Evolutionary conservation across 2,329 filamentous ascomycete species (phyloP).

Genomic region (Xylariales sp.): DNA sequence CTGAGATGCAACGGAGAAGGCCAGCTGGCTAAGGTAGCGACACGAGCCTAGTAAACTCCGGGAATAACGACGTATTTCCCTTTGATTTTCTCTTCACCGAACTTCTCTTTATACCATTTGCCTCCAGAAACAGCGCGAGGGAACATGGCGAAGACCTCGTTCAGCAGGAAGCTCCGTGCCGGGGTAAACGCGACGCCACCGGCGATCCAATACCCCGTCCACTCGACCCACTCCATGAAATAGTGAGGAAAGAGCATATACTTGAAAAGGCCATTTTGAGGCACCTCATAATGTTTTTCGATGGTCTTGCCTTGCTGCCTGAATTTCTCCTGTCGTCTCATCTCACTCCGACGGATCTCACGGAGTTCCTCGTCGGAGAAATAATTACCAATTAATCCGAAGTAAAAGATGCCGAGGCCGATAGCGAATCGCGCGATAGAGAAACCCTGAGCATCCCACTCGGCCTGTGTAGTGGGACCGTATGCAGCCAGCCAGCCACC

Average conservation of each 20-base stretch:
- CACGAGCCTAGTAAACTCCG: conserved; percentile 43
- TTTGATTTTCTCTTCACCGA: conserved; percentile 84
- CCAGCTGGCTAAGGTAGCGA: background rate
- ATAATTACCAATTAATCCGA: conserved; percentile 83
- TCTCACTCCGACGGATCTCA: conserved; percentile 81
- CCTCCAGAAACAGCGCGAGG: conserved; percentile 84
- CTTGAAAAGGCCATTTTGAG: conserved; percentile 83
- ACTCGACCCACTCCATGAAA: conserved; percentile 96
- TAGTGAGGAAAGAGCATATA: conserved; percentile 93
- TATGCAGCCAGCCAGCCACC: conserved; percentile 87
- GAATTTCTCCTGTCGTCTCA: conserved; percentile 64
- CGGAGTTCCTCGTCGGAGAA: conserved; percentile 91
- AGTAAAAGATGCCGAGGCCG: conserved; percentile 80
- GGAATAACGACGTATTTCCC: conserved; percentile 78
- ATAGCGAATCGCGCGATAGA: conserved; percentile 61
- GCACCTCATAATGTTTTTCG: conserved; percentile 88
- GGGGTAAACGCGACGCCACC: conserved; percentile 76
- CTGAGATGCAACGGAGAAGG: background rate
- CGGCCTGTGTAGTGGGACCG: conserved; percentile 70
- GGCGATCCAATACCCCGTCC: conserved; percentile 87
- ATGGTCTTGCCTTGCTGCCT: conserved; percentile 60
- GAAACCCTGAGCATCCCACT: conserved; percentile 58
- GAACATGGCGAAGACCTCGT: conserved; percentile 90
- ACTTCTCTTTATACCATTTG: conserved; percentile 87
- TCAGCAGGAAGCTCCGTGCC: conserved; percentile 83